phyloP scores from a whole-genome alignment of 2,329 filamentous ascomycete genomes.

The Xylaria polymorpha region DNA sequence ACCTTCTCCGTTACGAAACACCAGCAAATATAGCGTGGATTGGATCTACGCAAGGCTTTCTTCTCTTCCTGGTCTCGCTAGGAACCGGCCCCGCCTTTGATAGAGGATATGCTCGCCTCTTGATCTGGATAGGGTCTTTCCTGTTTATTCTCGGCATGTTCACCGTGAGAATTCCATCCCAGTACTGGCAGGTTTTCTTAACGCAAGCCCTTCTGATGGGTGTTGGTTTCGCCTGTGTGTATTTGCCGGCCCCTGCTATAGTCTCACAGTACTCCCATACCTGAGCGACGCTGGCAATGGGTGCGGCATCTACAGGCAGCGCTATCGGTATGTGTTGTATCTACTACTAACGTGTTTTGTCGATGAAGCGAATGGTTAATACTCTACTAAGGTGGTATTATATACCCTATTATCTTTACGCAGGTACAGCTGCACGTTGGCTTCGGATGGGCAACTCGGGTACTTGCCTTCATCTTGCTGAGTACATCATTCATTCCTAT shows the following conservation, averaged over 20 bases:
- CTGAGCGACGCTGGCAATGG: conserved; percentile 48
- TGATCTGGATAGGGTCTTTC: conserved; percentile 41
- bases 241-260: conserved; percentile 53
- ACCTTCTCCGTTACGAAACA: conserved; percentile 50
- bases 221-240: conserved; percentile 57
- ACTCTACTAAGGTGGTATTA: not conserved
- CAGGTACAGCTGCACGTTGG: not conserved
- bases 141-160: conserved; percentile 4
- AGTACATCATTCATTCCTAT: not conserved
- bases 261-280: conserved; percentile 51
- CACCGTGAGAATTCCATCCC: conserved; percentile 26
- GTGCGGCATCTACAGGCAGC: conserved; percentile 51
- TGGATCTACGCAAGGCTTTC: conserved; percentile 55
- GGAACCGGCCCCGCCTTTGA: conserved; percentile 43
- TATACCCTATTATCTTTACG: not conserved
- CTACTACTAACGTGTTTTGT: not conserved
- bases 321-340: conserved; percentile 39
- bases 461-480: not conserved
- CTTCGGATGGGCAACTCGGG: not conserved
- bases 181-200: conserved; percentile 57
- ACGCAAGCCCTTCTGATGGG: conserved; percentile 57
- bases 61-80: conserved; percentile 50
- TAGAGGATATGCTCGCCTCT: conserved; percentile 38
- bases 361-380: not conserved
- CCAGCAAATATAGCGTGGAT: conserved; percentile 59